Conservation (phyloP, 345 rosid species). For the Populus deltoides region DNA sequence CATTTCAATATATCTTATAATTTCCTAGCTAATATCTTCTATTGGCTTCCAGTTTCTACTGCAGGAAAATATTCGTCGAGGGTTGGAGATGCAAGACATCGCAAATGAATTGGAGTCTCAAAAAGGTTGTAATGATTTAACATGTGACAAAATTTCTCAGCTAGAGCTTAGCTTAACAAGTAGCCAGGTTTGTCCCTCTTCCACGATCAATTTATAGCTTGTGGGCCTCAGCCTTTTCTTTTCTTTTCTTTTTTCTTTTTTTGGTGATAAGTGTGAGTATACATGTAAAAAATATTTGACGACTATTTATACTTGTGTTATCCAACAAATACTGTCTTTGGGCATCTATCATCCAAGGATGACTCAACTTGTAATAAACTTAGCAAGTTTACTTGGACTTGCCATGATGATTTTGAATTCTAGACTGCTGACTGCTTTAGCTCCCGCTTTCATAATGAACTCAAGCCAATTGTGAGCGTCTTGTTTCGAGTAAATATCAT, state of each 20-base stretch:
- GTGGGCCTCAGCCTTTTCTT: neutral
- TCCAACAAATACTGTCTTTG: neutral
- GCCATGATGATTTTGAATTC: neutral
- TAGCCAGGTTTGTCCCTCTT: slow-evolving; percentile 50
- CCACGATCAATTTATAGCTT: neutral
- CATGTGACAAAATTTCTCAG: slow-evolving; percentile 48
- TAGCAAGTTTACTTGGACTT: neutral
- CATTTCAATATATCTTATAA: neutral
- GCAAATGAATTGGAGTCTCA: slow-evolving; percentile 50
- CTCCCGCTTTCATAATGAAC: neutral
- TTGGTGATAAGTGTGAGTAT: neutral
- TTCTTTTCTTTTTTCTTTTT: too few species aligned
- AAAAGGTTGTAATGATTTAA: slow-evolving; percentile 48
- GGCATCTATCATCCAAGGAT: neutral
- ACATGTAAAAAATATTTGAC: neutral
- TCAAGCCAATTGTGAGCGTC: neutral
- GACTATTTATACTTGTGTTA: neutral
- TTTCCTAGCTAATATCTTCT: slow-evolving; percentile 1
- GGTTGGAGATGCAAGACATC: slow-evolving; percentile 47
- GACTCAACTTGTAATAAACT: neutral
- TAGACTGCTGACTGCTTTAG: neutral
- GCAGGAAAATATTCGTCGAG: slow-evolving; percentile 62
- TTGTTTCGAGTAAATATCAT: neutral
- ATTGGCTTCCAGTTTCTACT: slow-evolving; percentile 54
- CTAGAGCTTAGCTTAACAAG: slow-evolving; percentile 47